Evolutionary conservation across 371 early-diverging fungal species (phyloP).

Genomic region (Blastocladiella emersonii): DNA sequence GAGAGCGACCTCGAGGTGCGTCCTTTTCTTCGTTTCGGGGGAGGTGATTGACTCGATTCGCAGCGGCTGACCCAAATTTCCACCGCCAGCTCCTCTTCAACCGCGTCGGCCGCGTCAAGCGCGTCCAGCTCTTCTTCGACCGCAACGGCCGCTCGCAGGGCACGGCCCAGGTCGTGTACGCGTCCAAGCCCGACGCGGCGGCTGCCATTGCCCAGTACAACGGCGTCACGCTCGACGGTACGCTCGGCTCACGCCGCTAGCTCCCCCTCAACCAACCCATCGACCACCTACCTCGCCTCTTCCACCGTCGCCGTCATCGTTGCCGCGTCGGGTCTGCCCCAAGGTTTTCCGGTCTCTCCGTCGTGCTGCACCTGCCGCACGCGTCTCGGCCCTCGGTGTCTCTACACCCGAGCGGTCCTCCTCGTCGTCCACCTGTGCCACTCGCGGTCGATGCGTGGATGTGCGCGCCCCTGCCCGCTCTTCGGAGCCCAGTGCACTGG

Average conservation of each 20-base stretch:
- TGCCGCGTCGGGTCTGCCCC: no score
- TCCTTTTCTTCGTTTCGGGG: constrained; percentile 11
- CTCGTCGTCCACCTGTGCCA: no score
- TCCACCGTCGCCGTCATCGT: no score
- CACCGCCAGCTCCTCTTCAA: constrained; percentile 26
- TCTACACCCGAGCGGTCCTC: no score
- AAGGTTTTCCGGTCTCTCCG: no score
- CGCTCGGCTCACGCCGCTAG: neutral
- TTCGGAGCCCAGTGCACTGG: no score
- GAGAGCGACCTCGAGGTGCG: constrained; percentile 44
- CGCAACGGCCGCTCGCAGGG: constrained; percentile 53
- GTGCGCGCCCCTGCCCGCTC: no score
- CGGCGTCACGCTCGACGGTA: constrained; percentile 50
- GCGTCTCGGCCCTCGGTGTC: no score
- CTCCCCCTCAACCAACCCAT: no score
- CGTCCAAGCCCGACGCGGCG: constrained; percentile 35
- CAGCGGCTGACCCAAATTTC: constrained; percentile 3
- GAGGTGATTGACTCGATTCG: neutral
- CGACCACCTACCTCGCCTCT: no score
- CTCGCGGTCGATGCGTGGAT: no score
- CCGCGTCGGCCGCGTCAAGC: constrained; percentile 44
- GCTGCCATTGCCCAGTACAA: constrained; percentile 48
- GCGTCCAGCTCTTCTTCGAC: constrained; percentile 52
- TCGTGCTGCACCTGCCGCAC: no score
- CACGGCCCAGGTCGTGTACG: constrained; percentile 50